phyloP scores from a whole-genome alignment of 305 asterid species.

The Fraxinus albicans region DNA sequence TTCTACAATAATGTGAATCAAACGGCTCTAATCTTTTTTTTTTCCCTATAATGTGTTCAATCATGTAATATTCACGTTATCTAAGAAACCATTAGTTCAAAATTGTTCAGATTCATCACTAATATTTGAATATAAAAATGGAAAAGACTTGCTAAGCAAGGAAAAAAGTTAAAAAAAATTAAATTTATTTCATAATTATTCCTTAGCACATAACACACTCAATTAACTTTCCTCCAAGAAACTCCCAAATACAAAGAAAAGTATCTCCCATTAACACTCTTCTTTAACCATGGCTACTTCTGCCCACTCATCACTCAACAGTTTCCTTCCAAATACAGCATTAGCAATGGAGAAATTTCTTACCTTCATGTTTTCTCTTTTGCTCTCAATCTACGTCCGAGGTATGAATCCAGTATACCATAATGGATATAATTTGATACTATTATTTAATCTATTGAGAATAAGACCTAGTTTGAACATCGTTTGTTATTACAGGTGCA shows the following conservation, averaged over 20 bases:
- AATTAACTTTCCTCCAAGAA: constrained; percentile 22
- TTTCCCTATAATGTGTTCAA: not conserved
- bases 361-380: constrained; percentile 16
- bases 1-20: no score
- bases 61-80: not conserved
- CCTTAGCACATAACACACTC: constrained; percentile 42
- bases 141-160: constrained; percentile 11
- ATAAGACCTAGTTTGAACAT: not conserved
- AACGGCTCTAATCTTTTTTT: no score
- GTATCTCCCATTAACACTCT: constrained; percentile 42
- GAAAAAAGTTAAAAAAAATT: constrained; percentile 2
- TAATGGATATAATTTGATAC: not conserved
- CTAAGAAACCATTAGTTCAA: not conserved
- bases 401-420: constrained; percentile 24
- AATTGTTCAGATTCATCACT: not conserved
- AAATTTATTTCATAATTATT: constrained; percentile 4
- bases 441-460: not conserved
- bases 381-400: constrained; percentile 28
- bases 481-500: constrained; percentile 33
- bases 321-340: constrained; percentile 7
- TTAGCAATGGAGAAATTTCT: constrained; percentile 26
- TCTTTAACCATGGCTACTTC: constrained; percentile 23
- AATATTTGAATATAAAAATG: not conserved
- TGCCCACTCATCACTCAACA: constrained; percentile 5
- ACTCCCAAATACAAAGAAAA: constrained; percentile 44